phyloP scores from a whole-genome alignment of 306 rosid genomes.

The Gillenia trifoliata region DNA sequence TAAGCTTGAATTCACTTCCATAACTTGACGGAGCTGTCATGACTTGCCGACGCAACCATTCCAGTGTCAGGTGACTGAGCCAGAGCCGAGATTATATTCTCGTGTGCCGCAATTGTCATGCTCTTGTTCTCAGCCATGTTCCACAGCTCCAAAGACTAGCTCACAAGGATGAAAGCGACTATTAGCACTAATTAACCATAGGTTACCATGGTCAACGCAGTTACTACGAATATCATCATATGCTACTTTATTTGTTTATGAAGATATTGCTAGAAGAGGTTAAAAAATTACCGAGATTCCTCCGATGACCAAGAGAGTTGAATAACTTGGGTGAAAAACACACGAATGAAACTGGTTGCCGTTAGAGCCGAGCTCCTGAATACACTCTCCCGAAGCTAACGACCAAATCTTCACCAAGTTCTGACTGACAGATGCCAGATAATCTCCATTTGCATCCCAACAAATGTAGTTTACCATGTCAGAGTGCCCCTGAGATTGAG shows the following conservation, averaged over 20 bases:
- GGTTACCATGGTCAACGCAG: not conserved
- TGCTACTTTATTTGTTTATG: not conserved
- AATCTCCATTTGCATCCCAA: slow-evolving; percentile 79
- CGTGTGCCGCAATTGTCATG: slow-evolving; percentile 75
- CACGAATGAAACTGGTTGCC: slow-evolving; percentile 74
- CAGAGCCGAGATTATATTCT: slow-evolving; percentile 69
- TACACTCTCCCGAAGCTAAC: slow-evolving; percentile 60
- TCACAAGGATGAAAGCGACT: slow-evolving; percentile 3
- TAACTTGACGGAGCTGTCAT: slow-evolving; percentile 78
- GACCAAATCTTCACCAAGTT: slow-evolving; percentile 79
- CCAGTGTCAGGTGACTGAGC: slow-evolving; percentile 73
- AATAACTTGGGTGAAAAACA: slow-evolving; percentile 86
- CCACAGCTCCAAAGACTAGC: slow-evolving; percentile 87
- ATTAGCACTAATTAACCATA: not conserved
- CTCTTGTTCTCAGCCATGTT: slow-evolving; percentile 74
- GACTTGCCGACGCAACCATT: slow-evolving; percentile 89
- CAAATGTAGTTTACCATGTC: slow-evolving; percentile 53
- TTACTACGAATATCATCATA: too few species aligned
- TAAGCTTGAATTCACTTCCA: slow-evolving; percentile 54
- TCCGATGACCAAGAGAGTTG: slow-evolving; percentile 76
- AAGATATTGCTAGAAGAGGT: not conserved
- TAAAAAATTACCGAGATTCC: slow-evolving; percentile 65
- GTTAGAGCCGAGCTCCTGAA: slow-evolving; percentile 67
- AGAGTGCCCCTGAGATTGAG: slow-evolving; percentile 63
- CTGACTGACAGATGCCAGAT: slow-evolving; percentile 73